Percentiles rank a stretch among this genome's conserved stretches.
These are phyloP conservation scores for Straminergon stramineum DNA, from an alignment of 225 moss, liverwort and hornwort genomes.

Conservation along the genomic window DNA sequence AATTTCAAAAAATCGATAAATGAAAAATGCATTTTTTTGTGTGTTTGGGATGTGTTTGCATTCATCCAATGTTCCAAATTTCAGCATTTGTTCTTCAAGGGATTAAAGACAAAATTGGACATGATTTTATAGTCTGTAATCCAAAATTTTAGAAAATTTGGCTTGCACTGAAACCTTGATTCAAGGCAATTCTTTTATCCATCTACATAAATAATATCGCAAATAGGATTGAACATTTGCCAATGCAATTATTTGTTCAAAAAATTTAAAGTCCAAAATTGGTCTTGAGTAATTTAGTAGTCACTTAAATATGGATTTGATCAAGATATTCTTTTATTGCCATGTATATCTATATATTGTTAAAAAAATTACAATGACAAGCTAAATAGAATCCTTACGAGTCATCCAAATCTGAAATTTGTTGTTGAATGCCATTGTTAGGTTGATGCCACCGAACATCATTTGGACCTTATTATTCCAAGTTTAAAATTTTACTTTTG, in stretches of 20 bases:
- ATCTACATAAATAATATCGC: background rate
- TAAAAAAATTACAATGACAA: background rate
- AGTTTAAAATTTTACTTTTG: background rate
- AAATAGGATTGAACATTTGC: background rate
- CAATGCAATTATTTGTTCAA: background rate
- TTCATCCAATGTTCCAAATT: too few species aligned
- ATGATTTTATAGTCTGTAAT: too few species aligned
- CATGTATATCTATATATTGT: background rate
- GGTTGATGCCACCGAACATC: background rate
- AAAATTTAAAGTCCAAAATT: background rate
- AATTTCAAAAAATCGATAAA: too few species aligned
- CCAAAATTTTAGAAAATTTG: too few species aligned
- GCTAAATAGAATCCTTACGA: background rate
- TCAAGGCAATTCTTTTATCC: background rate
- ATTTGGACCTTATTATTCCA: slow-evolving; percentile 1
- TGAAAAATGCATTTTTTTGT: too few species aligned
- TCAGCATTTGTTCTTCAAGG: too few species aligned
- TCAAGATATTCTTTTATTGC: background rate
- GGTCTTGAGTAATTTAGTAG: background rate
- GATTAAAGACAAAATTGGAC: too few species aligned
- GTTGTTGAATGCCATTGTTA: background rate
- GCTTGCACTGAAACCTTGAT: too few species aligned
- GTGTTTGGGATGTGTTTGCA: too few species aligned
- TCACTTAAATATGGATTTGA: background rate
- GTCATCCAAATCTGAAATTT: background rate